Base-by-base conservation (phyloP, 768 basidiomycete species). In the Tricholomella constricta region DNA sequence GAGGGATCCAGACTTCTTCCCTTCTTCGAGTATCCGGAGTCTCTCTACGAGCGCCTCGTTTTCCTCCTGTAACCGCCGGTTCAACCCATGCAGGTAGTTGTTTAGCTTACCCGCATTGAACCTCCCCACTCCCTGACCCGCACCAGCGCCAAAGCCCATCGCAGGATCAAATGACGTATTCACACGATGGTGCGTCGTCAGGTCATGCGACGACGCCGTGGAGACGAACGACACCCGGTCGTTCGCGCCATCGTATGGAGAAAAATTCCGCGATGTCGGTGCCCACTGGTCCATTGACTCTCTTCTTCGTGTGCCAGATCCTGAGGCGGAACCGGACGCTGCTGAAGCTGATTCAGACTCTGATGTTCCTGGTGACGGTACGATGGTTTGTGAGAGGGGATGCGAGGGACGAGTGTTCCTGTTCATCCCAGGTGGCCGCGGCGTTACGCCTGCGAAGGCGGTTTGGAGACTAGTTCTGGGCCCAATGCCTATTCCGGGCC, bases 151-250 rank as follows among this genome's bases (percentile, higher is more conserved):
- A 42, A 88, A 83, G 12, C 89, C 89, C 65, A 91, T 83, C 1
- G 85, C 82, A 22, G 89, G 89, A 62, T 94, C 94, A 56, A 94
- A 92, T 7, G 91, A 94, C 11, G 91, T 90, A 63, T 96, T 95
- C 51, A 83, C 88, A 8, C 90, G 82, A 48, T 79, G 78, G 64
- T 91, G 85, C 5, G 86, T 84, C 2, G 91, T 91, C 36, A 96
- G 75, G 65, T 96, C 93, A 58, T 95, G 89, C 20, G 94, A 94
- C 1, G 91, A 93, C 1, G 89, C 82, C 1, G 88, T 91, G 3
- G 91, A 93, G 42, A 90, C 75, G 67, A 88, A 84, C 1, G 91
- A 93, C 0, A 77, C 81, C 35, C 80, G 76, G 54, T 86, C 86
- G 9, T 68, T 69, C 3, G 69, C 73, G 12, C 76, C 72, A 52